Conservation (phyloP, 805 yeast genomes). For the Teunomyces panamensis region DNA sequence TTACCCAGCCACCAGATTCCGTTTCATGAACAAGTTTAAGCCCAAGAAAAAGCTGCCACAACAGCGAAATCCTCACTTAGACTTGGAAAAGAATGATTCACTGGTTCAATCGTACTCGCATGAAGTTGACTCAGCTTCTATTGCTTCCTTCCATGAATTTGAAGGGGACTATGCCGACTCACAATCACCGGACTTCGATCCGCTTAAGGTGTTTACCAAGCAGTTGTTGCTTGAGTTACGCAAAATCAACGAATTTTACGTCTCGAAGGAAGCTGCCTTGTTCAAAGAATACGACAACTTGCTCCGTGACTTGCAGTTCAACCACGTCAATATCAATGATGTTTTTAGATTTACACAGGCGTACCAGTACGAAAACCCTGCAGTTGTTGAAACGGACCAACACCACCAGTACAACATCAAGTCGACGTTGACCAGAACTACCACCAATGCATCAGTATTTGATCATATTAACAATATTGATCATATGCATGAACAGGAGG, state of each 20-base stretch:
- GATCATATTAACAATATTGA: conserved; percentile 22
- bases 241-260: conserved; percentile 54
- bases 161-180: conserved; percentile 9
- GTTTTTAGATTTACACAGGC: conserved; percentile 24
- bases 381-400: conserved; percentile 10
- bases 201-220: conserved; percentile 44
- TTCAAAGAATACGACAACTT: conserved; percentile 45
- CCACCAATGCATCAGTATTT: conserved; percentile 24
- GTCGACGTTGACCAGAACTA: conserved; percentile 20
- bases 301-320: conserved; percentile 43
- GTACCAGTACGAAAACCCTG: conserved; percentile 15
- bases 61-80: neutral
- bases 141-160: conserved; percentile 11
- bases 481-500: conserved; percentile 14
- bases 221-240: conserved; percentile 46
- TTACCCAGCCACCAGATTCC: conserved; percentile 11
- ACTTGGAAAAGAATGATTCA: conserved; percentile 7
- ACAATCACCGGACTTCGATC: conserved; percentile 14
- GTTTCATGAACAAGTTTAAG: conserved; percentile 17
- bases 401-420: conserved; percentile 19
- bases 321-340: conserved; percentile 25
- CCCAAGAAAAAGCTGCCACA: conserved; percentile 7
- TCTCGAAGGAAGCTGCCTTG: conserved; percentile 44
- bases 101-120: conserved; percentile 12
- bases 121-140: conserved; percentile 18